Conservation (phyloP, 2,329 filamentous ascomycete species). For the Aciculosporium take region DNA sequence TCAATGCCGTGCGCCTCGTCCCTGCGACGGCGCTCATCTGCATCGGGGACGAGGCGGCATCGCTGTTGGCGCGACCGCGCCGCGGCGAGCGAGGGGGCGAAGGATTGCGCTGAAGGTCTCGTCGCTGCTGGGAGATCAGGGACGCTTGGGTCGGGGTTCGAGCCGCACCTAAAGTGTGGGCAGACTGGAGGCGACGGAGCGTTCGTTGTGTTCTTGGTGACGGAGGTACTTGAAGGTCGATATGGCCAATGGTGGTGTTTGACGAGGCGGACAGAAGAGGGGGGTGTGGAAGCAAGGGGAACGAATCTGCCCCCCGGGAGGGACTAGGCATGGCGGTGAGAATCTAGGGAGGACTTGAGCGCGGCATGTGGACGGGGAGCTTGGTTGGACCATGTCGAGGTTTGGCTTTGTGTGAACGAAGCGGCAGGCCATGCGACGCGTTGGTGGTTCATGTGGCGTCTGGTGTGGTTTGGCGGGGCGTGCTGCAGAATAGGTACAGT, state of each 20-base stretch:
- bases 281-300: not conserved
- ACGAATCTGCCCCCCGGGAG: constrained; percentile 1
- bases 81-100: constrained; percentile 32
- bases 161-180: constrained; percentile 49
- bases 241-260: constrained; percentile 11
- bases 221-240: constrained; percentile 39
- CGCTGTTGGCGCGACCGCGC: constrained; percentile 58
- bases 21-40: constrained; percentile 23
- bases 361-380: not conserved
- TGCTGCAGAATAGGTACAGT: too few species aligned
- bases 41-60: constrained; percentile 36
- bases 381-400: not conserved
- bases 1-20: constrained; percentile 24
- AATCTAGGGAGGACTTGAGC: not conserved
- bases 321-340: constrained; percentile 8
- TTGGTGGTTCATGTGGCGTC: constrained; percentile 1
- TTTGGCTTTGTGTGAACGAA: not conserved
- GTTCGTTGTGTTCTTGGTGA: constrained; percentile 53
- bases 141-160: constrained; percentile 34
- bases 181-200: constrained; percentile 61
- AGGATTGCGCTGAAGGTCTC: constrained; percentile 26
- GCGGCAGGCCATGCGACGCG: constrained; percentile 1
- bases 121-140: constrained; percentile 49
- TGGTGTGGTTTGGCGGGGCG: not conserved
- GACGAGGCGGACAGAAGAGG: constrained; percentile 1